Evolutionary conservation across 176 grass and related monocot genomes (phyloP), one percentile per base, ranked within the genome.

Genomic region (Aegilops longissima): DNA sequence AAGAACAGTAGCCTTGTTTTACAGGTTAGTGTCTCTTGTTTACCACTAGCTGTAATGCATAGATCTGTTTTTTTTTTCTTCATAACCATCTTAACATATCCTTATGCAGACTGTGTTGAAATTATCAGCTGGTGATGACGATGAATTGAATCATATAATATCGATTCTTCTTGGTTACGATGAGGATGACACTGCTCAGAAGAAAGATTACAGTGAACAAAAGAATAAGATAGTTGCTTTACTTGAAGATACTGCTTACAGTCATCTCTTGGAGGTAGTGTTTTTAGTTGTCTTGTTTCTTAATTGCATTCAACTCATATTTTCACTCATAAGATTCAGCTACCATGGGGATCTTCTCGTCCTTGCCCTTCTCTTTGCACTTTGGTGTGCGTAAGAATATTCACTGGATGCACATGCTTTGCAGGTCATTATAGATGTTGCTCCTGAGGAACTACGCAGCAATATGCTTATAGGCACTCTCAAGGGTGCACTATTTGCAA

Each of bases 1-100:
- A 93, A 98, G 71, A 92, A 92, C 69, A 96, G 96, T 80, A 98
- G 96, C 88, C 93, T 98, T 79, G 93, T 96, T 77, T 93, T 96
- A 74, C 93, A 94, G 92, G 93, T 92, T 84, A 59, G 73, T 85
- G 18, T 86, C 59, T 86, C 39, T 76, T 77, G 12, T 31, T 69
- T 38, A 76, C 17, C 61, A 34, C 25, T 40, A 0, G 7, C n/a
- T 34, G 38, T 79, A 34, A 42, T 87, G 82, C 49, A 61, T 40
- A 14, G 17, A 76, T 8, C 13, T 36, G 9, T 35, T 59, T 39
- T 33, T 13, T 44, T 84, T 84, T 76, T 12, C 24, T 45, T 64
- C 62, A 10, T 89, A 54, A 35, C 16, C 59, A 25, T 72, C 63
- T 81, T 77, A 56, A 71, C 24, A 64, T 23, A 51, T 73, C 66